Evolutionary conservation across 2,329 filamentous ascomycete genomes (phyloP), one percentile per base, ranked within the genome.

Genomic region (Penicillium sp.): DNA sequence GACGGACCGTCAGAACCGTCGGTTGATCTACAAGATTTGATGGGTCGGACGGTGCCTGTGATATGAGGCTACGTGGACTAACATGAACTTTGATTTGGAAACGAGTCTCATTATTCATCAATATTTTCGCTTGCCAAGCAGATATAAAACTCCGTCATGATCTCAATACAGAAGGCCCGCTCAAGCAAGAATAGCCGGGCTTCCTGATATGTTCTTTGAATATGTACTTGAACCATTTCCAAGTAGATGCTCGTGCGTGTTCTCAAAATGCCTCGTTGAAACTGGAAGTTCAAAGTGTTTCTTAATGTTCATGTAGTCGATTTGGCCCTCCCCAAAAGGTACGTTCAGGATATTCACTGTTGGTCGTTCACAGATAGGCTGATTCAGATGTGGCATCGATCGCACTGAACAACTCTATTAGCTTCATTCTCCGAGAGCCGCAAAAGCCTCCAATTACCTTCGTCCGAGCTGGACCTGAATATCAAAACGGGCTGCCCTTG

Each of bases 281-380:
- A 49, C 63, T 14, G 66, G 67, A 2, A 69, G 38, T 53, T 69
- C 64, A 26, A 69, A 69, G 37, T 69, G 67, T 11, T 65, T 68
- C 6, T 57, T 65, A 25, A 69, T 58, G 10, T 53, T 10, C 14
- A 60, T 57, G 28, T 62, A 62, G 25, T 61, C 59, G 5, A 30
- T 35, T 3, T 55, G 43, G 4, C 43, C 42, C 7, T 62, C 58
- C 8, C 59, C 66, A 16, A 46, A 61, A 1, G 61, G 55, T 3
- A 52, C 49, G 45, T 68, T 67, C 6, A 67, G 54, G 40, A 69
- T 69, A 54, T 67, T 69, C 25, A 67, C 67, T 16, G 67, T 68
- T 10, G 64, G 54, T 16, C 65, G 64, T 35, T 45, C 42, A 10
- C 35, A 30, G 26, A 63, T 40, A 6, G 59, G 48, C 25, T 61